Evolutionary conservation across 768 basidiomycete species (phyloP).

Genomic region (Mycena polygramma): DNA sequence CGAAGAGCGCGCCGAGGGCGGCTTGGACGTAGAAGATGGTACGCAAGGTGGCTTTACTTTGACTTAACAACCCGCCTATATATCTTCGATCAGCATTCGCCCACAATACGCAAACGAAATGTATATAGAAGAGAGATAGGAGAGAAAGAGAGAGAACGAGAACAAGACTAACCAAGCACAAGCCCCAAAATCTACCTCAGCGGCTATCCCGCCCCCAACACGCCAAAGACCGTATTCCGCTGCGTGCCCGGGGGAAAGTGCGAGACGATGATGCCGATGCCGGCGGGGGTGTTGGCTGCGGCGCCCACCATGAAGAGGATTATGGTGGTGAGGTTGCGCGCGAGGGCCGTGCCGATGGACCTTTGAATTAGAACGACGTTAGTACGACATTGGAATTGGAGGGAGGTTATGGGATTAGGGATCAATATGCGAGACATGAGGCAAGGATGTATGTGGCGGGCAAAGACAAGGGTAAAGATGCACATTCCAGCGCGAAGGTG

Average conservation of each 20-base stretch:
- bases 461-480: no score
- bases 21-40: constrained; percentile 14
- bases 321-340: constrained; percentile 39
- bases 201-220: constrained; percentile 46
- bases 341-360: constrained; percentile 37
- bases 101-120: no score
- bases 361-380: no score
- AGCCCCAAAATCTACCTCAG: constrained; percentile 47
- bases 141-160: not conserved
- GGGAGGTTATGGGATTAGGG: no score
- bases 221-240: constrained; percentile 44
- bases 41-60: constrained; percentile 9
- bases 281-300: constrained; percentile 47
- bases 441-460: no score
- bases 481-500: no score
- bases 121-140: no score
- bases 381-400: no score
- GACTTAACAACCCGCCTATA: constrained; percentile 4
- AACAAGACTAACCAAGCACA: constrained; percentile 39
- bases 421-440: no score
- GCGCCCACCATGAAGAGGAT: constrained; percentile 46
- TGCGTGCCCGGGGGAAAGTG: constrained; percentile 42
- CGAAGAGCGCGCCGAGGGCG: constrained; percentile 8
- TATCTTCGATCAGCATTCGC: not conserved
- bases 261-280: constrained; percentile 38